Evolutionary conservation across 1,284 basidiomycete genomes (phyloP).

Genomic region (Xerocomus alliaceus): DNA sequence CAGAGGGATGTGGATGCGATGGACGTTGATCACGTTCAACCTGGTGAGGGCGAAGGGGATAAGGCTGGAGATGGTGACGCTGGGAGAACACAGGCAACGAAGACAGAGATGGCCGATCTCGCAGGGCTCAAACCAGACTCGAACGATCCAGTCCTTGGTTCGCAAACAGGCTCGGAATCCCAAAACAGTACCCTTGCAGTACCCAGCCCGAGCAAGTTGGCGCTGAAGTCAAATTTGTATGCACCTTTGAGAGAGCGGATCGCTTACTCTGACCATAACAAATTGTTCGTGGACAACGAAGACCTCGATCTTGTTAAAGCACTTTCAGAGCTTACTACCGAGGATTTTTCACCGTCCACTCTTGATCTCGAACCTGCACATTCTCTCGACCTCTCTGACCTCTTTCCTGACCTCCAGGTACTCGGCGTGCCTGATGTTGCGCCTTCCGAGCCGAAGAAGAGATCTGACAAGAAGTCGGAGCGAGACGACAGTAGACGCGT

Average conservation of each 20-base stretch:
- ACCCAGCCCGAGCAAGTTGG: slow-evolving; percentile 43
- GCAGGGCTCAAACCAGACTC: slow-evolving; percentile 50
- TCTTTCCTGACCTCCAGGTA: slow-evolving; percentile 70
- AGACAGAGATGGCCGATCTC: slow-evolving; percentile 31
- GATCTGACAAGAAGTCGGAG: slow-evolving; percentile 62
- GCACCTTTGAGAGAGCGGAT: slow-evolving; percentile 64
- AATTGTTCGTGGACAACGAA: slow-evolving; percentile 65
- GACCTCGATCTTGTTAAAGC: slow-evolving; percentile 49
- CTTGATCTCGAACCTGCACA: slow-evolving; percentile 41
- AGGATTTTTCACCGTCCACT: slow-evolving; percentile 26
- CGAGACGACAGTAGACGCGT: slow-evolving; percentile 71
- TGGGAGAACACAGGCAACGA: slow-evolving; percentile 23
- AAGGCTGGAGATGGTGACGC: slow-evolving; percentile 44
- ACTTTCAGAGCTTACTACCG: slow-evolving; percentile 48
- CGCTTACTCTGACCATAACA: slow-evolving; percentile 61
- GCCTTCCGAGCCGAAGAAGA: slow-evolving; percentile 56
- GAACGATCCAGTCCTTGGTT: slow-evolving; percentile 58
- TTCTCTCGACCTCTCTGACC: slow-evolving; percentile 58
- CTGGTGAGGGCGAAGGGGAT: slow-evolving; percentile 40
- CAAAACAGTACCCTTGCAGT: slow-evolving; percentile 37
- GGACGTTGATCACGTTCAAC: slow-evolving; percentile 43
- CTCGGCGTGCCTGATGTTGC: slow-evolving; percentile 59
- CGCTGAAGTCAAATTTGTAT: slow-evolving; percentile 52
- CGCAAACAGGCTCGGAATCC: slow-evolving; percentile 47
- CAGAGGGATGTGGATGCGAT: slow-evolving; percentile 38